Evolutionary conservation across 2,329 filamentous ascomycete species (phyloP).

Genomic region (Bipolaris gigantea): DNA sequence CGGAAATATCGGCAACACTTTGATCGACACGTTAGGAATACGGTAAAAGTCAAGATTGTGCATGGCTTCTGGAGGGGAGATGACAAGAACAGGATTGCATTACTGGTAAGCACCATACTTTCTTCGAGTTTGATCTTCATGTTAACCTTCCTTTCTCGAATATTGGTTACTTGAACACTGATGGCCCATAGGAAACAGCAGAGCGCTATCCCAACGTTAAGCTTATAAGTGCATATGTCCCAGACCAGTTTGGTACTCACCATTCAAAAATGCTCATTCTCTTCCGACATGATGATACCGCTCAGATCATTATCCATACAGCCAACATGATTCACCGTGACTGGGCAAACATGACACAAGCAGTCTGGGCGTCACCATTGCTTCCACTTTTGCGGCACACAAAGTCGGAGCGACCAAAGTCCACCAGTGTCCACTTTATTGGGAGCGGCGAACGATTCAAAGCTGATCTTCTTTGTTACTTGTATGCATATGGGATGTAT

Average conservation of each 20-base stretch:
- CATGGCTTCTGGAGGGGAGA: slow-evolving; percentile 71
- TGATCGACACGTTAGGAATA: slow-evolving; percentile 57
- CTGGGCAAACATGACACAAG: slow-evolving; percentile 87
- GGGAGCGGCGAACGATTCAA: slow-evolving; percentile 76
- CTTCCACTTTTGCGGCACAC: slow-evolving; percentile 55
- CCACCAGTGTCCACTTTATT: slow-evolving; percentile 29
- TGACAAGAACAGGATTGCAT: slow-evolving; percentile 58
- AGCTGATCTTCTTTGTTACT: slow-evolving; percentile 70
- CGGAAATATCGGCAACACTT: slow-evolving; percentile 49
- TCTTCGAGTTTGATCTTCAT: neutral
- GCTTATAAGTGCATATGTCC: slow-evolving; percentile 74
- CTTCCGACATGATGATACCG: slow-evolving; percentile 73
- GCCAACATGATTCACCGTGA: slow-evolving; percentile 89
- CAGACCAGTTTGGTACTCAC: slow-evolving; percentile 83
- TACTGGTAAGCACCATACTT: slow-evolving; percentile 55
- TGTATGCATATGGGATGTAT: slow-evolving; percentile 68
- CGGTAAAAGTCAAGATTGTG: slow-evolving; percentile 61
- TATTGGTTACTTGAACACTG: neutral
- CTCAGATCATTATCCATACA: slow-evolving; percentile 82
- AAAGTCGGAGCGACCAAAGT: neutral
- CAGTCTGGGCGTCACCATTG: slow-evolving; percentile 74
- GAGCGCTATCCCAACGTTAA: slow-evolving; percentile 66
- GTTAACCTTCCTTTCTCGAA: neutral
- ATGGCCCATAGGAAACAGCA: slow-evolving; percentile 59
- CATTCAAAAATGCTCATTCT: slow-evolving; percentile 86